A percentile compares a stretch with the other conserved stretches of the same genome.
Evolutionary conservation across 2,329 filamentous ascomycete species (phyloP).

Genomic region (Fusarium sp.): DNA sequence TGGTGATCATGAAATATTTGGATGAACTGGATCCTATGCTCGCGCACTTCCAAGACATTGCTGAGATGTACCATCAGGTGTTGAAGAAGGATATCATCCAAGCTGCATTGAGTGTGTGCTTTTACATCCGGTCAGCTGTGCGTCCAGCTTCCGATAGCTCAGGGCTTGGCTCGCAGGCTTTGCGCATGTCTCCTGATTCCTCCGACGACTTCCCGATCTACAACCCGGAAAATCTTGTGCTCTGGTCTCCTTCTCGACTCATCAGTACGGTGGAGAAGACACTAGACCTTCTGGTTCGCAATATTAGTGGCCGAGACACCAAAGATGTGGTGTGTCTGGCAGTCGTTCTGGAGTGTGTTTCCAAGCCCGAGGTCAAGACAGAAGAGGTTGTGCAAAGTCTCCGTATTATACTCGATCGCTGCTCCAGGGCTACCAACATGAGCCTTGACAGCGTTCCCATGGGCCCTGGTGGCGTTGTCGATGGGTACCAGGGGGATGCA

Average conservation of each 20-base stretch:
- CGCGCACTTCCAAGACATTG: conserved; percentile 60
- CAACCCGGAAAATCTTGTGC: conserved; percentile 52
- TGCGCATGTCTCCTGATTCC: conserved; percentile 52
- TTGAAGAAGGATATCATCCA: conserved; percentile 67
- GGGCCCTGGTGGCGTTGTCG: conserved; percentile 15
- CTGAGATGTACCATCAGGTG: conserved; percentile 65
- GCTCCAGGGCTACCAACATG: conserved; percentile 58
- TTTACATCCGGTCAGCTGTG: conserved; percentile 59
- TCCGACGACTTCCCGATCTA: conserved; percentile 52
- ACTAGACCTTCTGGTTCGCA: conserved; percentile 58
- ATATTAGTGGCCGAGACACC: conserved; percentile 62
- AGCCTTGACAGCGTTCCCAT: conserved; percentile 54
- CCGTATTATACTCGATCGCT: conserved; percentile 58
- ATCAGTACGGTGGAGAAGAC: conserved; percentile 60
- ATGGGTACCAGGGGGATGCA: conserved; percentile 44
- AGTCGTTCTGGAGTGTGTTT: conserved; percentile 61
- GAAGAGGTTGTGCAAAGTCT: conserved; percentile 58
- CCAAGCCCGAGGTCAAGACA: conserved; percentile 55
- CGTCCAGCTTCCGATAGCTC: conserved; percentile 48
- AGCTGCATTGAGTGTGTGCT: conserved; percentile 67
- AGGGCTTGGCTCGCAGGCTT: conserved; percentile 48
- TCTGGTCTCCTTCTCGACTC: conserved; percentile 58
- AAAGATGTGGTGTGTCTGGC: conserved; percentile 64
- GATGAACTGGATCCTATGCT: conserved; percentile 64
- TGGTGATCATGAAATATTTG: conserved; percentile 66